Base-by-base conservation (phyloP, 1,284 basidiomycete genomes). In the Tilletia indica region DNA sequence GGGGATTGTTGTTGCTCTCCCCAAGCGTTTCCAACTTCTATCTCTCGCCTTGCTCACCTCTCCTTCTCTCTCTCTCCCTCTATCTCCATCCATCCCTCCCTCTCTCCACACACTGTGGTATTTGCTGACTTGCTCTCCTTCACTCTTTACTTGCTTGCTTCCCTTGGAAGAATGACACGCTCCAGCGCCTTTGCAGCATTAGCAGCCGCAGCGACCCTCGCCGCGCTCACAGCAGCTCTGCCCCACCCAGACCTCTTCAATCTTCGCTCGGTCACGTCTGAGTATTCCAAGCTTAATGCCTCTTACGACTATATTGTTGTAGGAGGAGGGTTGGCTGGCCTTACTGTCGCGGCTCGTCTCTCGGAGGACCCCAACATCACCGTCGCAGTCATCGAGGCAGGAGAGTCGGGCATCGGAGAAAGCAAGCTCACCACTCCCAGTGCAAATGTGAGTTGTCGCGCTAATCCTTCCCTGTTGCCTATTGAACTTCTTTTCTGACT, bases 311-410 rank as follows among this genome's bases (percentile, higher is more conserved):
- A 67, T 45, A 67, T 83, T 64, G 72, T 83, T 34, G 74, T 82
- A 45, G 81, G 81, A 12, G 81, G 80, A 39, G 96, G 96, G 1
- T 93, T 93, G 36, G 79, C 80, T 2, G 81, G 81, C 34, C 72
- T 83, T 6, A 74, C 74, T 2, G 75, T 83, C 5, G 81, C 81
- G 11, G 73, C 73, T 4, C 75, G 81, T 0, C 74, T 83, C 19
- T 76, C 78, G 0, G 74, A 79, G 42, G 77, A 83, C 68, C 68
- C 74, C 16, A 67, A 75, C 54, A 71, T 81, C 51, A 75, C 72
- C 4, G 82, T 83, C 6, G 78, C 77, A 4, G 81, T 82, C 51
- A 82, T 82, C 67, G 89, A 90, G 79, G 89, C 87, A 2, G 89
- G 89, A 2, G 19, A 31, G 12, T 48, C 45, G 8, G 66, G 66